phyloP scores from a whole-genome alignment of 1,284 basidiomycete species.

The Cutaneotrichosporon arboriforme region DNA sequence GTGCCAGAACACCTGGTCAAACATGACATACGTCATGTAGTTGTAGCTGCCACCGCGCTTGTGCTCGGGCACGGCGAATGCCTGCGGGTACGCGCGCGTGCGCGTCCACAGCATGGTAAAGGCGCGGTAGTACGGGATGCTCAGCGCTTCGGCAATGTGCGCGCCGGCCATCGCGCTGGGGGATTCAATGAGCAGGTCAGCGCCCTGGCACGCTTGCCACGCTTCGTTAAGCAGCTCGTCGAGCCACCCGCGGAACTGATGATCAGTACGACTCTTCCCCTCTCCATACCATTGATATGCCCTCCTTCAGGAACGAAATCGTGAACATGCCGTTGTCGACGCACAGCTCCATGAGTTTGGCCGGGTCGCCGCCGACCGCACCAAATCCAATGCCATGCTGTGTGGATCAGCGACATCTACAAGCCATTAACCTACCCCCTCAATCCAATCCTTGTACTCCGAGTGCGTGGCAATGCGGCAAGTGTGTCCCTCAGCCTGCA shows the following conservation, averaged over 20 bases:
- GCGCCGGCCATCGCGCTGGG: constrained; percentile 75
- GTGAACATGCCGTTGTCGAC: constrained; percentile 97
- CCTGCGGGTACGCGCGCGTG: constrained; percentile 62
- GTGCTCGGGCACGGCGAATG: constrained; percentile 56
- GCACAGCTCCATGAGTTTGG: constrained; percentile 61
- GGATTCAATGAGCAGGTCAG: constrained; percentile 61
- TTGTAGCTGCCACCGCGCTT: constrained; percentile 48
- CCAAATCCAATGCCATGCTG: constrained; percentile 89
- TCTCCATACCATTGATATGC: constrained; percentile 67
- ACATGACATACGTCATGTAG: constrained; percentile 51
- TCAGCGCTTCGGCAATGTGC: constrained; percentile 72
- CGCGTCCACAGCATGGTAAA: constrained; percentile 66
- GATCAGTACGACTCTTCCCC: background rate
- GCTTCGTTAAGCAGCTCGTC: constrained; percentile 65
- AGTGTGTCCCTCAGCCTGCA: constrained; percentile 56
- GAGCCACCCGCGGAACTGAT: constrained; percentile 68
- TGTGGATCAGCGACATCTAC: constrained; percentile 4
- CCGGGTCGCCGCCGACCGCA: constrained; percentile 78
- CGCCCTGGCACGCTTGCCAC: constrained; percentile 65
- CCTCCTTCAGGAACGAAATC: constrained; percentile 86
- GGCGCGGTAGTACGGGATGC: constrained; percentile 61
- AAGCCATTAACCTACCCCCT: constrained; percentile 55
- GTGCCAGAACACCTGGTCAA: constrained; percentile 71
- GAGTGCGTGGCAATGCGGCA: constrained; percentile 57
- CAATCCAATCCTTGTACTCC: constrained; percentile 59